Evolutionary conservation across 2,329 filamentous ascomycete species (phyloP).

Genomic region (Sphaerulina populicola): DNA sequence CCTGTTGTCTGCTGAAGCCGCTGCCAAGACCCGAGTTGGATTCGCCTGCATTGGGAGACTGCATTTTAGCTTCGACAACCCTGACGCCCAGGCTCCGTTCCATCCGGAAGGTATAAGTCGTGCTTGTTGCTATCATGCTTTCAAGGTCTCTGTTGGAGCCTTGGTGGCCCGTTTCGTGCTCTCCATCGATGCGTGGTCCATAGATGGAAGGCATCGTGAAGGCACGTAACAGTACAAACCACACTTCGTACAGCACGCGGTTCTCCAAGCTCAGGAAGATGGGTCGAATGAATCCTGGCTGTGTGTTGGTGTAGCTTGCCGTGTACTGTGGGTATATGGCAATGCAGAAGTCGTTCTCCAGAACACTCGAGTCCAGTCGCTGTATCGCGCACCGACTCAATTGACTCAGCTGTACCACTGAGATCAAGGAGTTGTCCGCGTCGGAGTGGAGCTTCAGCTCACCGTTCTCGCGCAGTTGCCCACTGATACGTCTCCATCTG

Average conservation of each 20-base stretch:
- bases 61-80: constrained; percentile 55
- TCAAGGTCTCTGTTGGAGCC: constrained; percentile 19
- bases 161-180: constrained; percentile 18
- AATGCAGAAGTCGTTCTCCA: constrained; percentile 89
- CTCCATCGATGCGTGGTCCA: constrained; percentile 41
- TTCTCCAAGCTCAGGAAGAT: constrained; percentile 83
- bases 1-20: constrained; percentile 8
- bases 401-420: constrained; percentile 78
- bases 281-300: constrained; percentile 69
- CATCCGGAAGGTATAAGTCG: constrained; percentile 57
- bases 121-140: constrained; percentile 31
- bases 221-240: constrained; percentile 84
- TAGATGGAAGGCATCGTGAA: constrained; percentile 91
- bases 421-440: constrained; percentile 69
- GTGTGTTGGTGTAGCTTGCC: constrained; percentile 55
- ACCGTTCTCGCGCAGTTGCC: constrained; percentile 88
- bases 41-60: constrained; percentile 27
- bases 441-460: constrained; percentile 87
- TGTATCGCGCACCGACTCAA: constrained; percentile 86
- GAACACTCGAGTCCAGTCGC: constrained; percentile 76
- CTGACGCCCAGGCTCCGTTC: constrained; percentile 53
- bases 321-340: constrained; percentile 93
- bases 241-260: constrained; percentile 88
- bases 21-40: constrained; percentile 21
- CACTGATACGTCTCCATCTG: constrained; percentile 84